A percentile compares a stretch with the other conserved stretches of the same genome.
phyloP scores from a whole-genome alignment of 495 filamentous ascomycete genomes.

The Lindgomyces ingoldianus region DNA sequence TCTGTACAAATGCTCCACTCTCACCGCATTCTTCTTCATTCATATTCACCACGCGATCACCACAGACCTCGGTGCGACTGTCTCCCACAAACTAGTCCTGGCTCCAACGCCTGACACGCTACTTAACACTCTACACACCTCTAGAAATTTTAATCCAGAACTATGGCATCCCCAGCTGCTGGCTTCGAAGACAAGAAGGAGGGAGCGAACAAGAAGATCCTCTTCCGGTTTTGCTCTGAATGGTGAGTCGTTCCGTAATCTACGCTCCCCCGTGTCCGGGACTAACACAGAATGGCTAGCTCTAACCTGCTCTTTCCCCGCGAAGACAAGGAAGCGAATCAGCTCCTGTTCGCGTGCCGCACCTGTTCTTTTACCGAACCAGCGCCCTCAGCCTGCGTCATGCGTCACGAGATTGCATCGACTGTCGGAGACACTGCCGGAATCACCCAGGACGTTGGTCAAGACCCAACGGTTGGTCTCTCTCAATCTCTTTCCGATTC shows the following conservation, averaged over 20 bases:
- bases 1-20: background rate
- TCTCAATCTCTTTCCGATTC: slow-evolving; percentile 44
- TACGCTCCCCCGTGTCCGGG: background rate
- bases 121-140: background rate
- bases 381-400: slow-evolving; percentile 83
- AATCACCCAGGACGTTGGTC: slow-evolving; percentile 93
- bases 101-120: too few species aligned
- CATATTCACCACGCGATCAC: background rate
- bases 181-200: slow-evolving; percentile 53
- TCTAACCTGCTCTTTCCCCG: slow-evolving; percentile 98
- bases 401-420: slow-evolving; percentile 85
- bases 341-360: slow-evolving; percentile 77
- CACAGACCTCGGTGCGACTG: too few species aligned
- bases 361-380: slow-evolving; percentile 88
- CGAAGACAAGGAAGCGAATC: slow-evolving; percentile 71
- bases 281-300: slow-evolving; percentile 47
- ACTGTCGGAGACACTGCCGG: slow-evolving; percentile 92
- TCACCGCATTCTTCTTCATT: background rate
- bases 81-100: too few species aligned
- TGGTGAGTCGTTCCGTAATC: slow-evolving; percentile 56
- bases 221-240: slow-evolving; percentile 96
- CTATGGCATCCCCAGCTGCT: slow-evolving; percentile 47
- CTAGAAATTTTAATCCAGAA: slow-evolving; percentile 1
- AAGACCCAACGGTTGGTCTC: slow-evolving; percentile 93
- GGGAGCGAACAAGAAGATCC: slow-evolving; percentile 67